These are phyloP conservation scores for Lentinula lateritia DNA, from an alignment of 768 basidiomycete genomes.

Conservation along the genomic window DNA sequence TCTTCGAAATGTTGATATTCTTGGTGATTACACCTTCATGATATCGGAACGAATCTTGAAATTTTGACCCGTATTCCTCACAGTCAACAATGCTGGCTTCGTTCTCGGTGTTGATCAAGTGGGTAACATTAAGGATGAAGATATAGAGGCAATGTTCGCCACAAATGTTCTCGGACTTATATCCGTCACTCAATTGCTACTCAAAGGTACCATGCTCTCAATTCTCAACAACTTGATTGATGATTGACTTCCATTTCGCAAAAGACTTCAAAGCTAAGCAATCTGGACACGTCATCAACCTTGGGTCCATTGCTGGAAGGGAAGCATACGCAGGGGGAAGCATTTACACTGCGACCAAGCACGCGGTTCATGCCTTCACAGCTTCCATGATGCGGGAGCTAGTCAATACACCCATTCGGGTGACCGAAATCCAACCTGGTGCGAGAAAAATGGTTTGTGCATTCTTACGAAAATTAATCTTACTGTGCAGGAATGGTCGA, in stretches of 20 bases:
- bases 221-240: neutral
- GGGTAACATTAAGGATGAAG: constrained; percentile 71
- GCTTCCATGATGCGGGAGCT: constrained; percentile 79
- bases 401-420: constrained; percentile 88
- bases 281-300: constrained; percentile 87
- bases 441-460: constrained; percentile 9
- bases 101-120: constrained; percentile 86
- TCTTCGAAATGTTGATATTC: constrained; percentile 73
- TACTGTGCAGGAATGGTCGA: constrained; percentile 66
- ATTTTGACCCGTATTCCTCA: neutral
- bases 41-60: neutral
- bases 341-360: constrained; percentile 91
- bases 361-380: constrained; percentile 83
- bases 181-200: constrained; percentile 68
- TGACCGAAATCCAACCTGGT: constrained; percentile 94
- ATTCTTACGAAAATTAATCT: constrained; percentile 9
- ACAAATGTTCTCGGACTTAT: constrained; percentile 86
- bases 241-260: neutral
- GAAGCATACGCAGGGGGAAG: constrained; percentile 89
- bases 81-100: constrained; percentile 75
- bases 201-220: constrained; percentile 39
- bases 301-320: constrained; percentile 87
- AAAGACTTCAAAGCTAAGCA: constrained; percentile 75
- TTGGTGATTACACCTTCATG: constrained; percentile 45
- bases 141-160: constrained; percentile 79